Evolutionary conservation across 228 moss, liverwort and hornwort genomes (phyloP).

Genomic region (Sphagnum fallax): DNA sequence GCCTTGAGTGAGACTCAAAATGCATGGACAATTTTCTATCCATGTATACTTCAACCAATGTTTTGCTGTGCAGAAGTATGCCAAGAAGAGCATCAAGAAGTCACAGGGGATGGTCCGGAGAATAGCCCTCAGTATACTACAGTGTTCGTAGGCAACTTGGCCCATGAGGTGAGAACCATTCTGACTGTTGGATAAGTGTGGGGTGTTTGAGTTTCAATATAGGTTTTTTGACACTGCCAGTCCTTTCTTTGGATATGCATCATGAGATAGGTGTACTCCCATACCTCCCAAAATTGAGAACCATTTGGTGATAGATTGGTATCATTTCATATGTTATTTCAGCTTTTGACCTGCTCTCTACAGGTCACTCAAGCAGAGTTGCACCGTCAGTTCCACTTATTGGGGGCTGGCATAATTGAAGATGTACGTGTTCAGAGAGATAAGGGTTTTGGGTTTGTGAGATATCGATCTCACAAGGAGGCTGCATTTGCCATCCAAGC

Average conservation of each 20-base stretch:
- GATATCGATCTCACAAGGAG: slow-evolving; percentile 90
- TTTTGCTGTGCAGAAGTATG: slow-evolving; percentile 44
- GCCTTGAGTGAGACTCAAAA: background rate
- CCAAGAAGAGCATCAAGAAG: slow-evolving; percentile 78
- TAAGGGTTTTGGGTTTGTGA: slow-evolving; percentile 97
- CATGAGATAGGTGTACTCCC: no score
- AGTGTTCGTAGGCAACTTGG: slow-evolving; percentile 96
- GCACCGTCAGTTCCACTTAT: slow-evolving; percentile 81
- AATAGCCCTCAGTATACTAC: slow-evolving; percentile 96
- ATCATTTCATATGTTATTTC: no score
- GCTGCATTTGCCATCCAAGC: slow-evolving; percentile 93
- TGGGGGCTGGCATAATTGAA: slow-evolving; percentile 87
- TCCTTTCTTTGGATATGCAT: no score
- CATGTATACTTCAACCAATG: background rate
- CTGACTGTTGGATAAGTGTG: no score
- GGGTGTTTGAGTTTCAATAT: no score
- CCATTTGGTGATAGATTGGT: no score
- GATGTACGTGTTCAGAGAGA: slow-evolving; percentile 98
- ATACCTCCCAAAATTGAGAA: no score
- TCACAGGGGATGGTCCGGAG: slow-evolving; percentile 72
- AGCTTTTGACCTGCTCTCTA: background rate
- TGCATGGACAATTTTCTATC: no score
- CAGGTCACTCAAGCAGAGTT: slow-evolving; percentile 94
- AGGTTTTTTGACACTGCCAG: no score
- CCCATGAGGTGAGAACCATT: slow-evolving; percentile 62